These are phyloP conservation scores for Zymoseptoria passerinii DNA, from an alignment of 2,329 filamentous ascomycete genomes.

Conservation along the genomic window DNA sequence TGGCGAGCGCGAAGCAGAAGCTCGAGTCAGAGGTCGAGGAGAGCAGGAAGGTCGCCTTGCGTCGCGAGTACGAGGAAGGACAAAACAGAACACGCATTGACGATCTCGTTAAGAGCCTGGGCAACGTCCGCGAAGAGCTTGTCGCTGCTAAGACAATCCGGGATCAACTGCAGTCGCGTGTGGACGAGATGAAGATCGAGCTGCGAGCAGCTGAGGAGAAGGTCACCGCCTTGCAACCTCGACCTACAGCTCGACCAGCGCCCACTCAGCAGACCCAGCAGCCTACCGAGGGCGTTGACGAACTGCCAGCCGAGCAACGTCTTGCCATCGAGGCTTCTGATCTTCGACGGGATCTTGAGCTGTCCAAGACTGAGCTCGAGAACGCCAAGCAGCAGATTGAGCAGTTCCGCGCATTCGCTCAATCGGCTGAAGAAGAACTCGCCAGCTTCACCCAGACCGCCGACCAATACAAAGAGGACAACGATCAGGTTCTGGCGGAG, in stretches of 20 bases:
- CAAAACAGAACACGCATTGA: constrained; percentile 88
- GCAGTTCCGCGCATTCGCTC: constrained; percentile 81
- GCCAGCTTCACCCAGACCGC: constrained; percentile 70
- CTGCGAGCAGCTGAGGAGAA: constrained; percentile 84
- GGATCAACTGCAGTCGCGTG: constrained; percentile 80
- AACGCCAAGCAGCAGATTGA: constrained; percentile 73
- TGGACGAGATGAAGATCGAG: constrained; percentile 83
- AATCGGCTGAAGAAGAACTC: constrained; percentile 78
- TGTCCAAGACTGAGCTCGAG: constrained; percentile 71
- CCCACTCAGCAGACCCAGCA: constrained; percentile 30
- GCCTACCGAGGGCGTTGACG: constrained; percentile 43
- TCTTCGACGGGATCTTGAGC: constrained; percentile 76
- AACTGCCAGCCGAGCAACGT: constrained; percentile 64
- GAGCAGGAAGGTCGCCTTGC: constrained; percentile 68
- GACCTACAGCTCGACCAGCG: constrained; percentile 57
- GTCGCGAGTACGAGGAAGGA: constrained; percentile 83
- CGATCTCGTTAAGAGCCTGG: constrained; percentile 72
- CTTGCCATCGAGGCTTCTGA: constrained; percentile 76
- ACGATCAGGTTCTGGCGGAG: constrained; percentile 63
- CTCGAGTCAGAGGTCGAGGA: constrained; percentile 77
- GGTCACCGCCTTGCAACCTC: constrained; percentile 70
- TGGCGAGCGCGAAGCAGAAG: constrained; percentile 71
- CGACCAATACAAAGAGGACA: constrained; percentile 81
- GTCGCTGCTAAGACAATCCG: constrained; percentile 77
- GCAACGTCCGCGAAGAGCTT: constrained; percentile 77